Base-by-base conservation (phyloP, 106 monocot genomes). In the Gastrodia elata region DNA sequence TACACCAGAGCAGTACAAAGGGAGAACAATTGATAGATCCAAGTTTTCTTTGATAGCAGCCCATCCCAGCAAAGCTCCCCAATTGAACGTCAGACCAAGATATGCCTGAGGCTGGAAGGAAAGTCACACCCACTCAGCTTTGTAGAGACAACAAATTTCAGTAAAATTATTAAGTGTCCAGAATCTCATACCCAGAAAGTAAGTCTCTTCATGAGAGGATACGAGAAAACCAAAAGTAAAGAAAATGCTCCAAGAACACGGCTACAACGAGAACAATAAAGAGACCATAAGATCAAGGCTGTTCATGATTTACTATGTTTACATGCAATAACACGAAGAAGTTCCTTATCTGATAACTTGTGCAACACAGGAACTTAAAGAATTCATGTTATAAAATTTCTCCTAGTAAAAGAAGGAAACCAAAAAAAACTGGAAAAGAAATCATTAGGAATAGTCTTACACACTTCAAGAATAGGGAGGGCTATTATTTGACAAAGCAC, bases 41-140 rank as follows among this genome's bases (percentile, higher is more conserved):
- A 98, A 61, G 68, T 77, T 85, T 75, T 87, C 91, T 79, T 64
- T 93, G 57, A 98, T 71, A 59, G 98, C 98, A 83, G 88, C 78
- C 93, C 93, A 93, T 55, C 98, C 98, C 65, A 98, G 80, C 68
- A 98, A 82, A 82, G 93, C 98, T 65, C 98, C 98, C 98, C 98
- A 98, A 65, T 98, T 98, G 40, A 98, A 98, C 27, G 98, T 98
- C 68, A 98, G 78, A 82, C 93, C 98, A 71, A 98, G 80, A 81
- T 78, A 98, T 76, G 98, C 98, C 82, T 98, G 98, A 77, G 98
- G 98, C 98, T 98, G 83, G 75, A 73, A 79, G 26, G 39, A 67
- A 71, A 58, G 77, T 40, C 13, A 76, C 37, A 27, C 42, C 67
- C 38, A 39, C 68, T 67, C 48, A 15, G 44, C 61, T 52, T 68